These are phyloP conservation scores for Ogataea minuta DNA, from an alignment of 805 yeast species.

Conservation along the genomic window DNA sequence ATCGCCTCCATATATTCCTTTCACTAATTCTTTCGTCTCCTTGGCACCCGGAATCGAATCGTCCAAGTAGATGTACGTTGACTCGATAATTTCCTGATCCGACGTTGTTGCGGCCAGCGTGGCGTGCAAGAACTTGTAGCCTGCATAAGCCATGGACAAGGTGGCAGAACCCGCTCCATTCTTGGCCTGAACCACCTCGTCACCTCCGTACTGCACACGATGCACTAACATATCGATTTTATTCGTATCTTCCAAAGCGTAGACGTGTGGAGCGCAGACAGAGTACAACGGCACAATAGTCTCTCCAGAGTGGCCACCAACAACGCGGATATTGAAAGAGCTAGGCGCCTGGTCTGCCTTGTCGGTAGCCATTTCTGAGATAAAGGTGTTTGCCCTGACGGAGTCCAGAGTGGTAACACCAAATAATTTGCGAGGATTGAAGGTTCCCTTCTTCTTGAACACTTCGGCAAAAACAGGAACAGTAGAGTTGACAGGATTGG, in stretches of 20 bases:
- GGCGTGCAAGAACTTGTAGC: conserved; percentile 67
- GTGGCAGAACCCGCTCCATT: conserved; percentile 95
- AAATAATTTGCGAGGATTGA: conserved; percentile 50
- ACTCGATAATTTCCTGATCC: conserved; percentile 62
- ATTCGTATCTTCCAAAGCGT: conserved; percentile 33
- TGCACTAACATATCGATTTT: conserved; percentile 58
- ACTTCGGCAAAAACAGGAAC: conserved; percentile 61
- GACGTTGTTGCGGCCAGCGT: conserved; percentile 64
- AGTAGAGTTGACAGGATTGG: conserved; percentile 62
- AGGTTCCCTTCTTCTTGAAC: conserved; percentile 50
- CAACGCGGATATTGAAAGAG: conserved; percentile 63
- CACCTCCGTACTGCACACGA: conserved; percentile 88
- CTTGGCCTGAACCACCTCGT: conserved; percentile 93
- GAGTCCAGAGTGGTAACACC: conserved; percentile 62
- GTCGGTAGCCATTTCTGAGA: conserved; percentile 51
- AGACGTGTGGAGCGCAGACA: conserved; percentile 31
- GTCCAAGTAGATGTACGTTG: conserved; percentile 55
- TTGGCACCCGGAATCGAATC: conserved; percentile 52
- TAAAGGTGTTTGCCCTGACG: conserved; percentile 74
- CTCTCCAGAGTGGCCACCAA: conserved; percentile 94
- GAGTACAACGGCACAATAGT: conserved; percentile 83
- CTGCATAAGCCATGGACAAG: conserved; percentile 93
- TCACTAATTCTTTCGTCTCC: conserved; percentile 44
- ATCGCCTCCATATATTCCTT: conserved; percentile 31
- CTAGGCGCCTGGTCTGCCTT: conserved; percentile 41